Evolutionary conservation across 331 rosid species (phyloP).

Genomic region (Spiraea crenata): DNA sequence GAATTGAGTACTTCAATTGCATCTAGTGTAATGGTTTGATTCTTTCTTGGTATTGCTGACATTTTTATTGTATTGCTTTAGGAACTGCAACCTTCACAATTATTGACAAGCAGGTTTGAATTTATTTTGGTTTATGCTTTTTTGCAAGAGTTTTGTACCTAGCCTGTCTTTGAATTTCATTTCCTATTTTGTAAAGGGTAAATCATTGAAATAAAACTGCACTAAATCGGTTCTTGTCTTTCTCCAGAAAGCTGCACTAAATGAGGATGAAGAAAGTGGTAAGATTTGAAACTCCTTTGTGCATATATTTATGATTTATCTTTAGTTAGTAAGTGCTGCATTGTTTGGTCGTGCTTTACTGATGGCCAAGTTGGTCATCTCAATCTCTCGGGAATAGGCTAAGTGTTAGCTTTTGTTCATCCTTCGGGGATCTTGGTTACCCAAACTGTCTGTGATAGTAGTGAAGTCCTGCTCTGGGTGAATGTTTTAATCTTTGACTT

Average conservation of each 20-base stretch:
- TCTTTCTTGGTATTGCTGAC: slow-evolving; percentile 9
- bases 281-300: slow-evolving; percentile 10
- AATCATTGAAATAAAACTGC: slow-evolving; percentile 26
- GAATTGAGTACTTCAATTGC: neutral
- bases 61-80: slow-evolving; percentile 32
- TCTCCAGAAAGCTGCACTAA: slow-evolving; percentile 89
- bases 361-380: neutral
- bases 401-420: neutral
- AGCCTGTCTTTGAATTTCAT: neutral
- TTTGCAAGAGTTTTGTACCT: neutral
- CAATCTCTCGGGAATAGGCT: neutral
- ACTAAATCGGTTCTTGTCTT: slow-evolving; percentile 87
- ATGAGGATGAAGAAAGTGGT: slow-evolving; percentile 93
- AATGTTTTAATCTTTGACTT: neutral
- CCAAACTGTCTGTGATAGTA: neutral
- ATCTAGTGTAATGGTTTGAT: neutral
- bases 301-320: neutral
- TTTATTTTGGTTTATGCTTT: neutral
- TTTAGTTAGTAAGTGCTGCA: neutral
- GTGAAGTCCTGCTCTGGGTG: neutral
- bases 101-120: slow-evolving; percentile 60
- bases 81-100: slow-evolving; percentile 60
- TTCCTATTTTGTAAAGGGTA: slow-evolving; percentile 14
- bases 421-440: neutral
- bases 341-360: neutral